A percentile compares a stretch with the other conserved stretches of the same genome.
Evolutionary conservation across 352 stramenopile species (phyloP).

Genomic region (Aphanomyces stellatus): DNA sequence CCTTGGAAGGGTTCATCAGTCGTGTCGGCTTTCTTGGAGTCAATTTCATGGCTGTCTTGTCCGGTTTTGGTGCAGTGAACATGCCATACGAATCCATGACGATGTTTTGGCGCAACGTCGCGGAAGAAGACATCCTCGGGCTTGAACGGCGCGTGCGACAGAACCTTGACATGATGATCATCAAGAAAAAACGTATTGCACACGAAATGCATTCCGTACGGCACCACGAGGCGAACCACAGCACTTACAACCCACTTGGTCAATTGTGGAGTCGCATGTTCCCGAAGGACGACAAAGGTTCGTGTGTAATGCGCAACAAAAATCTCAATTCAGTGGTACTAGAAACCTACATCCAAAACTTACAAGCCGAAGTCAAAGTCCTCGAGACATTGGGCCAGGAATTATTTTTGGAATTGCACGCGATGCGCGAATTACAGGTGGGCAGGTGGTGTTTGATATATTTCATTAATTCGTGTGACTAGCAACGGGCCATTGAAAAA

Average conservation of each 20-base stretch:
- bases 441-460: too few species aligned
- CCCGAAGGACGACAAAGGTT: not conserved
- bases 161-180: slow-evolving; percentile 72
- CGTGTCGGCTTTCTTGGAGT: slow-evolving; percentile 71
- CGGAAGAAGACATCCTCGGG: slow-evolving; percentile 74
- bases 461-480: too few species aligned
- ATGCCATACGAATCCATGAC: slow-evolving; percentile 81
- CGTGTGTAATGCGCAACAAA: too few species aligned
- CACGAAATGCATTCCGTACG: slow-evolving; percentile 28
- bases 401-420: slow-evolving; percentile 77
- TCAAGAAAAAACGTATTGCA: slow-evolving; percentile 71
- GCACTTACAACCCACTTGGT: not conserved
- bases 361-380: slow-evolving; percentile 65
- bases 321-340: too few species aligned
- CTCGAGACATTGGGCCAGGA: slow-evolving; percentile 68
- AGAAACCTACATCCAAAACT: slow-evolving; percentile 53
- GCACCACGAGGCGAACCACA: not conserved
- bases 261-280: not conserved
- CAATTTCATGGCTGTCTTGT: slow-evolving; percentile 75
- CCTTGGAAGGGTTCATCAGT: slow-evolving; percentile 74
- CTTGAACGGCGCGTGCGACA: slow-evolving; percentile 69
- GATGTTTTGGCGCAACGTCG: slow-evolving; percentile 68
- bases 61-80: slow-evolving; percentile 74
- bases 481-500: slow-evolving; percentile 29
- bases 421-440: slow-evolving; percentile 54